Conservation (phyloP, 306 rosid genomes). For the Psophocarpus tetragonolobus region DNA sequence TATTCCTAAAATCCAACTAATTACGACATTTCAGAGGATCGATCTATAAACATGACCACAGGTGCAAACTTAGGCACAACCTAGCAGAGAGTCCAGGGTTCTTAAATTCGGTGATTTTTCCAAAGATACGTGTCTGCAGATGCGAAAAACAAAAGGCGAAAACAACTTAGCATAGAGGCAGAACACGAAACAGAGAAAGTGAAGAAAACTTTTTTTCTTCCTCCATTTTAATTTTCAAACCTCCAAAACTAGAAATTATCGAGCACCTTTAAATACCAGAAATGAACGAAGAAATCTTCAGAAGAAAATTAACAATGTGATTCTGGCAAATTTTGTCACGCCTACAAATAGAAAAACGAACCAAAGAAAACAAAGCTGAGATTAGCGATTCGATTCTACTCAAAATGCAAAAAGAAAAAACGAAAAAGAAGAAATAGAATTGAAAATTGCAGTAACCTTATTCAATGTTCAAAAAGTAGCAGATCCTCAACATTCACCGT, state of each 20-base stretch:
- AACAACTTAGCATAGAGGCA: conserved; percentile 15
- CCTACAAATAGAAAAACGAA: conserved; percentile 36
- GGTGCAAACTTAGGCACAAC: conserved; percentile 8
- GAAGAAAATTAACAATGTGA: conserved; percentile 18
- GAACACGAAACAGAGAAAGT: conserved; percentile 30
- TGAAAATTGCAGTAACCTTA: conserved; percentile 42
- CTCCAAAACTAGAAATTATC: conserved; percentile 19
- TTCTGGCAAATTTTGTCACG: conserved; percentile 23
- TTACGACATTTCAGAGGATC: conserved; percentile 44
- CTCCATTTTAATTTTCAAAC: conserved; percentile 24
- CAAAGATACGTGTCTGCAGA: conserved; percentile 48
- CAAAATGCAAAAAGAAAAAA: not conserved
- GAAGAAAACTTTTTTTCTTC: conserved; percentile 16
- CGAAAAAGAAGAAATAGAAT: not conserved
- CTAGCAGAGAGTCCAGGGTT: conserved; percentile 32
- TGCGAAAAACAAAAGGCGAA: not conserved
- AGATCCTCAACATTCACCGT: conserved; percentile 57
- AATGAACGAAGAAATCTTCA: conserved; percentile 36
- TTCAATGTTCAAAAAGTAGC: conserved; percentile 29
- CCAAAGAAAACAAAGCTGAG: not conserved
- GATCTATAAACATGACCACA: conserved; percentile 37
- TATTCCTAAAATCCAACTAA: conserved; percentile 27
- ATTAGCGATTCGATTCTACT: conserved; percentile 25
- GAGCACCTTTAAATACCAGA: conserved; percentile 15
- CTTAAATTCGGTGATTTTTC: conserved; percentile 30